Evolutionary conservation across 768 basidiomycete species (phyloP).

Genomic region (Russula vinacea): DNA sequence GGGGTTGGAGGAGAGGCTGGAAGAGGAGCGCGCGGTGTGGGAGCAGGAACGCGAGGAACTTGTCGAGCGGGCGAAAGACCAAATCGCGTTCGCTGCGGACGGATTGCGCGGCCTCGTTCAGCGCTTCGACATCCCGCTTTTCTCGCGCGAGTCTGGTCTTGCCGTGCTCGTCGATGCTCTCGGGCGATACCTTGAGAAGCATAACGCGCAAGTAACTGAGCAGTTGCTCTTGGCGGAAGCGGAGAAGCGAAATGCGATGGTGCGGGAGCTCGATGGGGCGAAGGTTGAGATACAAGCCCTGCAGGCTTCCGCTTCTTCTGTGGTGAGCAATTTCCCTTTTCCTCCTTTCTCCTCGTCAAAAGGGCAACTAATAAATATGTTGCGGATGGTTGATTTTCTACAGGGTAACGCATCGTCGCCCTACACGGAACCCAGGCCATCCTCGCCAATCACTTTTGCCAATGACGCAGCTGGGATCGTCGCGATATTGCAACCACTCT

Average conservation of each 20-base stretch:
- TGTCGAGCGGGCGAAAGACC: constrained; percentile 43
- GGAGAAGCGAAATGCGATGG: constrained; percentile 28
- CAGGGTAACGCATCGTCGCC: constrained; percentile 14
- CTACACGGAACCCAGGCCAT: constrained; percentile 6
- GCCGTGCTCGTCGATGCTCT: constrained; percentile 33
- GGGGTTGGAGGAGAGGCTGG: constrained; percentile 41
- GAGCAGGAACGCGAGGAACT: constrained; percentile 52
- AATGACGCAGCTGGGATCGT: constrained; percentile 55
- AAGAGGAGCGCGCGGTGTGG: constrained; percentile 46
- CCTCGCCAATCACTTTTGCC: constrained; percentile 34
- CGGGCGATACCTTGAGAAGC: constrained; percentile 36
- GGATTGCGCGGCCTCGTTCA: constrained; percentile 52
- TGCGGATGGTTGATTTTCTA: neutral
- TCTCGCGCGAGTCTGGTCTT: constrained; percentile 35
- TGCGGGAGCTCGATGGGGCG: constrained; percentile 33
- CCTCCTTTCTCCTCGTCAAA: neutral
- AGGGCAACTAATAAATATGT: neutral
- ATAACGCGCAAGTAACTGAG: constrained; percentile 41
- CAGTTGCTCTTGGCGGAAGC: constrained; percentile 38
- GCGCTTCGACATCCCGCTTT: constrained; percentile 55
- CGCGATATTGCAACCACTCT: constrained; percentile 66
- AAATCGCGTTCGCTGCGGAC: constrained; percentile 51
- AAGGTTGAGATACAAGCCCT: constrained; percentile 31
- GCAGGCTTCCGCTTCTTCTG: constrained; percentile 24
- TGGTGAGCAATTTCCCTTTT: constrained; percentile 36